These are phyloP conservation scores for Symbiodinium pilosum DNA, from an alignment of 73 alveolate species.

Conservation along the genomic window DNA sequence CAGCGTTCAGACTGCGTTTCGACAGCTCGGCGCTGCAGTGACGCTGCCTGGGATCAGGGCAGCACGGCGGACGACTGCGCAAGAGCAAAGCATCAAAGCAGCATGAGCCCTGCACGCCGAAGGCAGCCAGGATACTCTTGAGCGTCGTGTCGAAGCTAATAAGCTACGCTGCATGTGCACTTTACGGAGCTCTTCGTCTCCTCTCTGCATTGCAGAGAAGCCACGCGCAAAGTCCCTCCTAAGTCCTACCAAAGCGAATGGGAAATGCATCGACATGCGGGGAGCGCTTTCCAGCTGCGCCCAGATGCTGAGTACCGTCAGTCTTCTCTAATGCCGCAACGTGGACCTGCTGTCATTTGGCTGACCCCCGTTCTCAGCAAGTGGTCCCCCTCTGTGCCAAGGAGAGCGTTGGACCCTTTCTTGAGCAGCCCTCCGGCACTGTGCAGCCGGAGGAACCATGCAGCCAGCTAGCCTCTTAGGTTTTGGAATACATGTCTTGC, in stretches of 20 bases:
- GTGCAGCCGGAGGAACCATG: conserved; percentile 1
- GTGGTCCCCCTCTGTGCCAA: conserved; percentile 16
- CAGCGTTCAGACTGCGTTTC: neutral
- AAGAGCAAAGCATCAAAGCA: too few relatives aligned
- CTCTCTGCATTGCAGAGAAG: conserved; percentile 1
- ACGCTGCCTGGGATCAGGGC: neutral
- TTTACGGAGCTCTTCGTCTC: conserved; percentile 2
- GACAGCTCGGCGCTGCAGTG: conserved; percentile 20
- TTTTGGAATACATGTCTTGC: neutral
- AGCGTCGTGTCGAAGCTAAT: neutral
- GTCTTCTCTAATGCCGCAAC: too few relatives aligned
- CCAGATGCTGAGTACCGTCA: neutral
- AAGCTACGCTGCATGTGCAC: neutral
- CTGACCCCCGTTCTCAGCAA: neutral
- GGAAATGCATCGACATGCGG: neutral
- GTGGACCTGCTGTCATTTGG: too few relatives aligned
- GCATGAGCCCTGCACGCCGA: too few relatives aligned
- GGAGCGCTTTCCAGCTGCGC: conserved; percentile 15
- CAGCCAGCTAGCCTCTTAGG: neutral
- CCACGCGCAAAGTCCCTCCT: conserved; percentile 10
- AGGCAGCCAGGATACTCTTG: neutral
- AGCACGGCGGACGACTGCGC: too few relatives aligned
- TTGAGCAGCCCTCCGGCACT: neutral
- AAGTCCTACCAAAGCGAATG: conserved; percentile 2
- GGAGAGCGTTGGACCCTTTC: neutral